phyloP scores from a whole-genome alignment of 208 protist genomes.

The Acanthamoeba sp. region DNA sequence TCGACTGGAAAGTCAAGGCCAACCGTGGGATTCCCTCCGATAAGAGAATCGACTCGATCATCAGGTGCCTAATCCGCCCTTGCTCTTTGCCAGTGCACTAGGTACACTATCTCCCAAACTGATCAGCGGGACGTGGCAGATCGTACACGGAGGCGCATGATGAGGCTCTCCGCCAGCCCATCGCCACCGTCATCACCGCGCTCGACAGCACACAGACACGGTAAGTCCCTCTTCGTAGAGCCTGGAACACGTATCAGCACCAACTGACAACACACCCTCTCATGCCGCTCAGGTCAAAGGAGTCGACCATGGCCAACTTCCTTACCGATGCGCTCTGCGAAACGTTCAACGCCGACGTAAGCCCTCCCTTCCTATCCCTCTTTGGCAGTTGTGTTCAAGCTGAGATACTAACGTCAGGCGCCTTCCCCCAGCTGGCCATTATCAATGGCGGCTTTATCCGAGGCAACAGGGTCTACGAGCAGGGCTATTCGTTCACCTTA shows the following conservation, averaged over 20 bases:
- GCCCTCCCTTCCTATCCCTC: too few relatives aligned
- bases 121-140: background rate
- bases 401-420: background rate
- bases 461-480: slow-evolving; percentile 63
- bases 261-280: background rate
- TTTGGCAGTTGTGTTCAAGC: background rate
- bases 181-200: slow-evolving; percentile 14
- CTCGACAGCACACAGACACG: slow-evolving; percentile 66
- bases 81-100: too few relatives aligned
- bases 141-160: slow-evolving; percentile 42
- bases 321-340: slow-evolving; percentile 45
- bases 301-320: slow-evolving; percentile 70
- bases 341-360: slow-evolving; percentile 11
- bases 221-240: background rate
- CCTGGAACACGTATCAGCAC: background rate
- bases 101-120: background rate
- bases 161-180: background rate
- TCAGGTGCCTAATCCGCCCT: too few relatives aligned
- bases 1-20: slow-evolving; percentile 67
- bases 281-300: background rate
- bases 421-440: background rate
- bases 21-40: slow-evolving; percentile 13
- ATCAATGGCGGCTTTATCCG: slow-evolving; percentile 70
- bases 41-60: background rate
- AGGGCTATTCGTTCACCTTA: slow-evolving; percentile 27